These are phyloP conservation scores for Periconia macrospinosa DNA, from an alignment of 2,329 filamentous ascomycete genomes.

Conservation along the genomic window DNA sequence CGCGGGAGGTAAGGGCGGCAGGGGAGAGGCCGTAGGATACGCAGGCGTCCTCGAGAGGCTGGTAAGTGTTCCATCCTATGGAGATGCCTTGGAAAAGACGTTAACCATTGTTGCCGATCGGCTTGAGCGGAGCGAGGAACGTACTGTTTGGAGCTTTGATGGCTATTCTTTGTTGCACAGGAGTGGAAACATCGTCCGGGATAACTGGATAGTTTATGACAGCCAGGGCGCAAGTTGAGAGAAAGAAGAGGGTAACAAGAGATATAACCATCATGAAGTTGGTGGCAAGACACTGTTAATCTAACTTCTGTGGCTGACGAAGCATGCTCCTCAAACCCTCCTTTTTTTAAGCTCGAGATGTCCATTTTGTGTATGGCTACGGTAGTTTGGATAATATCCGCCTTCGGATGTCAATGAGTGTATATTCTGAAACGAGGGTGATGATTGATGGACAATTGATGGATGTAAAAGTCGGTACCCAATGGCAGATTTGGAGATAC, in stretches of 20 bases:
- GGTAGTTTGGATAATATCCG: too few species aligned
- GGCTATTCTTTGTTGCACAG: conserved; percentile 8
- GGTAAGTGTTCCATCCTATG: conserved; percentile 60
- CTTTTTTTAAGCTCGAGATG: too few species aligned
- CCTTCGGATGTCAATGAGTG: too few species aligned
- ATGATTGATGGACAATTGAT: too few species aligned
- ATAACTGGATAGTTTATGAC: conserved; percentile 6
- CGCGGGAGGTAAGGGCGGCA: conserved; percentile 40
- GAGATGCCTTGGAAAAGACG: conserved; percentile 1
- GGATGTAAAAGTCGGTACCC: too few species aligned
- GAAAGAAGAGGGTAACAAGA: not conserved
- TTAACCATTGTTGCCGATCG: not conserved
- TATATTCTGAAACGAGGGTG: too few species aligned
- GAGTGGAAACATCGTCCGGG: conserved; percentile 4
- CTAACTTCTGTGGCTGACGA: too few species aligned
- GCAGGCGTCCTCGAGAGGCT: conserved; percentile 49
- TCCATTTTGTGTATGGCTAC: too few species aligned
- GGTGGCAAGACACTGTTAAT: too few species aligned
- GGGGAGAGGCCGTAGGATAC: conserved; percentile 56
- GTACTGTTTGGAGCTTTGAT: conserved; percentile 5
- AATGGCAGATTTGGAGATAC: too few species aligned
- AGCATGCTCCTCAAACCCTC: too few species aligned
- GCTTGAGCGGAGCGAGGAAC: not conserved
- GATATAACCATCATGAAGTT: too few species aligned
- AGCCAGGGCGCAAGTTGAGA: conserved; percentile 1